Evolutionary conservation across 2,329 filamentous ascomycete genomes (phyloP), one percentile per base, ranked within the genome.

Genomic region (Trichoderma sp.): DNA sequence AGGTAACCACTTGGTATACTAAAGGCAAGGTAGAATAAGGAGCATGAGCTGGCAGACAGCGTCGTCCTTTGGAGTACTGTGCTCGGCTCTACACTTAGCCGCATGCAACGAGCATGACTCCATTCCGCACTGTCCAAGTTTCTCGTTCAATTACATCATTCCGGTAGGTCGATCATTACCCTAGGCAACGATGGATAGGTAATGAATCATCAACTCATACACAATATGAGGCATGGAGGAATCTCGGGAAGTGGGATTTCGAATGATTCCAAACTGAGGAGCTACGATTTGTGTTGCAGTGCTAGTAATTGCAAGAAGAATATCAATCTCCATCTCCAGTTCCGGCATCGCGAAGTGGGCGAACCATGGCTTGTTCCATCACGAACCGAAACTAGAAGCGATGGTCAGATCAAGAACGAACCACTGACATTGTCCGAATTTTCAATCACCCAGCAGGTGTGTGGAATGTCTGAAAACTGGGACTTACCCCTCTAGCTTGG

Each of bases 61-160:
- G 7, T 30, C 28, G 26, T 7, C 3, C 26, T 28, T 28, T 7
- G 26, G 5, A 30, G 3, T 24, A 24, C 48, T 45, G 39, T 52
- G 17, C n/a, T 10, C 17, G 24, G 7, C 3, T 28, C 19, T 19
- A 30, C 17, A 14, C 44, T 1, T 7, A 26, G 9, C n/a, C 3
- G 5, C 10, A 28, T 12, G 2, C 7, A 10, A 9, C 1, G 10
- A 3, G n/a, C 24, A 19, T 12, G 2, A 0, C 10, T 62, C 19
- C 21, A 47, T 24, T 52, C 14, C n/a, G n/a, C 48, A 62, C 39
- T 34, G 58, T 62, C 14, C 58, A 14, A 5, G 4, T 3, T 3
- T 17, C n/a, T 43, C 2, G 45, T 47, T 54, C 10, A 41, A 62
- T 62, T 63, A 63, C 60, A 63, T 63, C 60, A 63, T 26, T 10